Percentiles rank a stretch among this genome's conserved stretches.
These are phyloP conservation scores for Sugiyamaella novakii DNA, from an alignment of 1,139 yeast genomes.

Conservation along the genomic window DNA sequence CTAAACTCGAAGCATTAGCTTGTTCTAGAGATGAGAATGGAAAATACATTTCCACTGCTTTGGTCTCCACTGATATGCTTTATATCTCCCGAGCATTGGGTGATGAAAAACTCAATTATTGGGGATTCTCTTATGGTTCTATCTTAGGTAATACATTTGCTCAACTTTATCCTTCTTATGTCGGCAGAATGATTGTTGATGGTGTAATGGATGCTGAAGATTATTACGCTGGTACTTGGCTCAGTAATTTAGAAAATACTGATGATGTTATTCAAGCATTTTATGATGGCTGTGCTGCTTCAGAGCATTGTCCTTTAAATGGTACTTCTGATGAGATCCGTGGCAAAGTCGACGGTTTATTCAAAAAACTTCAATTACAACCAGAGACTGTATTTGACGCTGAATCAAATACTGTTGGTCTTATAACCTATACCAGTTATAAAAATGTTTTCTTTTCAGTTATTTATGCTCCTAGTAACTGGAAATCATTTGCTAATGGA, in stretches of 20 bases:
- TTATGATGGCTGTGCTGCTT: conserved; percentile 21
- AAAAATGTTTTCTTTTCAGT: conserved; percentile 14
- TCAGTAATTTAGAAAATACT: conserved; percentile 20
- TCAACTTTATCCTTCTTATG: conserved; percentile 25
- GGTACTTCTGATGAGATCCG: conserved; percentile 22
- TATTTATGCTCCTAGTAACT: conserved; percentile 19
- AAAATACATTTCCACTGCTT: conserved; percentile 26
- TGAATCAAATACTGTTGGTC: conserved; percentile 14
- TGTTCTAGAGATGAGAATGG: conserved; percentile 23
- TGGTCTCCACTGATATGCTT: conserved; percentile 28
- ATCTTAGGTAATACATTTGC: conserved; percentile 30
- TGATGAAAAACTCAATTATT: conserved; percentile 27
- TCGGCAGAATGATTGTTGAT: conserved; percentile 28
- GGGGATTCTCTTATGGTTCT: conserved; percentile 28
- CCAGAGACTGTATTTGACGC: conserved; percentile 21
- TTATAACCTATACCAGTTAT: conserved; percentile 19
- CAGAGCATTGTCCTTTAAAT: conserved; percentile 23
- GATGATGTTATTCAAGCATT: conserved; percentile 21
- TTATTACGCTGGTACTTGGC: conserved; percentile 25
- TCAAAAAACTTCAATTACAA: conserved; percentile 16
- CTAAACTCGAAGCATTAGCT: conserved; percentile 16
- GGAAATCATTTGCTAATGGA: conserved; percentile 20
- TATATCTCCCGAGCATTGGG: conserved; percentile 26
- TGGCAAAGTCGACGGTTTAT: conserved; percentile 10
- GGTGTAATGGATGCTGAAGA: conserved; percentile 27